Percentiles rank a stretch among this genome's conserved stretches.
phyloP scores from a whole-genome alignment of 2,329 filamentous ascomycete species.

The Colletotrichum tropicicola region DNA sequence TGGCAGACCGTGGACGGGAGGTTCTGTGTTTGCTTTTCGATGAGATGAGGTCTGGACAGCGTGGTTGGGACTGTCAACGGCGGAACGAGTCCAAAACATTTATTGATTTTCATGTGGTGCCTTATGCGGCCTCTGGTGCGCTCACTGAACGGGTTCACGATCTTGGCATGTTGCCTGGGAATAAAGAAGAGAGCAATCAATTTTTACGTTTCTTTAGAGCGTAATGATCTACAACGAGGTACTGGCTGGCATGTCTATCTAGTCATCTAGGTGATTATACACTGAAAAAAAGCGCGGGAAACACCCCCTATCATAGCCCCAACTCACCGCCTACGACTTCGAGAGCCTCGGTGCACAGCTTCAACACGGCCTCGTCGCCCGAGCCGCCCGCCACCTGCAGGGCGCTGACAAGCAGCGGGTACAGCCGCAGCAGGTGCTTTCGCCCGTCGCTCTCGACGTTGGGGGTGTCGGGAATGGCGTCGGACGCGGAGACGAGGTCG shows the following conservation, averaged over 20 bases:
- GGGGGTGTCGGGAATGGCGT: slow-evolving; percentile 69
- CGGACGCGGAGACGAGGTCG: slow-evolving; percentile 72
- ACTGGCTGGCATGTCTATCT: slow-evolving; percentile 5
- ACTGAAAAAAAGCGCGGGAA: not conserved
- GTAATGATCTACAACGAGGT: not conserved
- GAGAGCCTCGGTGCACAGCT: slow-evolving; percentile 66
- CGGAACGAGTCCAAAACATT: no score
- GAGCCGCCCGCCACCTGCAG: slow-evolving; percentile 63
- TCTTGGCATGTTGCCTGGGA: no score
- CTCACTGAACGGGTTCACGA: no score
- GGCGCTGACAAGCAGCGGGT: slow-evolving; percentile 77
- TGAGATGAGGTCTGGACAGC: no score
- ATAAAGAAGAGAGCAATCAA: not conserved
- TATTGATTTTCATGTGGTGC: no score
- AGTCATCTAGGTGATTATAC: slow-evolving; percentile 11
- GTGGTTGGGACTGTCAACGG: no score
- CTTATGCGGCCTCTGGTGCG: no score
- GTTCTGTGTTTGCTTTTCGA: not conserved
- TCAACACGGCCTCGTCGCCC: slow-evolving; percentile 69
- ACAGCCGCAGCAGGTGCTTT: slow-evolving; percentile 83
- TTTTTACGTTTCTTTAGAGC: not conserved
- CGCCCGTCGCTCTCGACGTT: slow-evolving; percentile 65
- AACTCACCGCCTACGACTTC: slow-evolving; percentile 69
- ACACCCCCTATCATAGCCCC: slow-evolving; percentile 43
- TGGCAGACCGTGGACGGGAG: no score